Base-by-base conservation (phyloP, 441 rosid species). In the Gossypium gossypioides region DNA sequence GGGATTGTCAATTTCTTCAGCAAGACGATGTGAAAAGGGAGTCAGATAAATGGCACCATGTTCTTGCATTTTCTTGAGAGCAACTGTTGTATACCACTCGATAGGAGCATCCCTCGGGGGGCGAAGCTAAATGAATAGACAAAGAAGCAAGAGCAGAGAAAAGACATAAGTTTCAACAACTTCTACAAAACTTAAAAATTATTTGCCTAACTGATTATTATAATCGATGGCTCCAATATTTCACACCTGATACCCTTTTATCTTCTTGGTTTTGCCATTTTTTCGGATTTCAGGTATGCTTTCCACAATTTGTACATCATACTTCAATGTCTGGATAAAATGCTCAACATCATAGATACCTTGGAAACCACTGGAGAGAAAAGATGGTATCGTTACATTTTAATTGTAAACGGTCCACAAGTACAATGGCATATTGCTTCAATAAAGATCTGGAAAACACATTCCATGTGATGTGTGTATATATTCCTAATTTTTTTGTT, bases 1-100 rank as follows among this genome's bases (percentile, higher is more conserved):
- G 34, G 93, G 77, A 72, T 85, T 80, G 83, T 87, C 97, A 74
- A 91, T 89, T 83, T 95, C 98, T 84, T 95, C 99, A 13, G 97
- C 96, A 72, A 95, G 78, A 65, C 98, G 97, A 83, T 92, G 98
- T 72, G 99, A 88, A 81, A 95, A 92, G 62, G 99, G 99, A 59
- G 96, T 95, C 56, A 95, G 83, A 84, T 95, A 95, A 73, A 95
- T 91, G 66, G 98, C 99, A 77, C 89, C 92, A 65, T 95, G 93
- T 79, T 95, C 87, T 83, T 84, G 91, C 98, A 92, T 92, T 79
- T 89, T 88, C 81, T 91, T 79, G 10, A 92, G 76, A 77, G 98
- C 99, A 82, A 75, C 78, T 72, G 91, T 86, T 51, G 84, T 75
- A 77, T 95, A 92, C 98, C 98, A 95, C 73, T 85, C 85, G 69